phyloP scores from a whole-genome alignment of 208 protist genomes.

The Leishmania gerbilli region DNA sequence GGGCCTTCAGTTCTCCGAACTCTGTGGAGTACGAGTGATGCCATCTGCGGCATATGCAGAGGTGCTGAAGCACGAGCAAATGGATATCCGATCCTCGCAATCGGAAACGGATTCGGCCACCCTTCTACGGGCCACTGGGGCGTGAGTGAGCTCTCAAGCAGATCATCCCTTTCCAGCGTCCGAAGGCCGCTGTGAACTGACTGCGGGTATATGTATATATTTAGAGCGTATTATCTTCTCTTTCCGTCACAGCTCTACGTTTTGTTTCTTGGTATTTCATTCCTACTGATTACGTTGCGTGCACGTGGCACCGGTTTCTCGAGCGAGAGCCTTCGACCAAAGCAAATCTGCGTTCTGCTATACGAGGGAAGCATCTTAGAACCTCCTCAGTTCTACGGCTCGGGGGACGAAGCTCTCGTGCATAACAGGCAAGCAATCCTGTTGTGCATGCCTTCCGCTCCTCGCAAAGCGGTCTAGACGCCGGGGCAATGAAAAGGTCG shows the following conservation, averaged over 20 bases:
- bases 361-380: neutral
- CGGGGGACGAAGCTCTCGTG: neutral
- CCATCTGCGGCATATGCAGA: slow-evolving; percentile 42
- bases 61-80: slow-evolving; percentile 24
- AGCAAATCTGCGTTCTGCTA: neutral
- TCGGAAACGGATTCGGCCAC: slow-evolving; percentile 29
- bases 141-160: slow-evolving; percentile 44
- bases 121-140: slow-evolving; percentile 36
- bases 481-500: neutral
- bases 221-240: neutral
- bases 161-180: slow-evolving; percentile 35
- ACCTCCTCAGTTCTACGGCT: neutral
- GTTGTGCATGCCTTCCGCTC: neutral
- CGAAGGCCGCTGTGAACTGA: neutral
- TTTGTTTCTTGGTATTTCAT: neutral
- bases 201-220: neutral
- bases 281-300: neutral
- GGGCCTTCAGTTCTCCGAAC: slow-evolving; percentile 35
- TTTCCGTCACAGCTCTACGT: neutral
- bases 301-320: neutral
- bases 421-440: neutral
- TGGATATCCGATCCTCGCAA: slow-evolving; percentile 7
- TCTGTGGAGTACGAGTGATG: slow-evolving; percentile 40
- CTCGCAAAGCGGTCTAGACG: neutral
- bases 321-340: neutral